Evolutionary conservation across 495 filamentous ascomycete genomes (phyloP).

Genomic region (Cryomyces antarcticus): DNA sequence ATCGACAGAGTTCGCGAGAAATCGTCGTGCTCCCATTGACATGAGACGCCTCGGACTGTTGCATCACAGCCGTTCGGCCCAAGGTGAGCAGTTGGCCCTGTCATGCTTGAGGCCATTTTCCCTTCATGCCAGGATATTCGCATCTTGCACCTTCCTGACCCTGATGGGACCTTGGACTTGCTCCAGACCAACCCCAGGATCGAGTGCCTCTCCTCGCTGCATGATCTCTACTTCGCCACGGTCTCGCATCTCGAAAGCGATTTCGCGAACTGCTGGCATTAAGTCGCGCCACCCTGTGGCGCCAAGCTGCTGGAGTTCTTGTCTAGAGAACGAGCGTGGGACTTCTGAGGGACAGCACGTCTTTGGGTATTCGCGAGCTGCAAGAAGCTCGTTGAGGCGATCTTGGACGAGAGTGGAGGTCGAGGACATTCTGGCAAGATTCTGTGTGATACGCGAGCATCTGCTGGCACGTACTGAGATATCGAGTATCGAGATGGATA

Average conservation of each 20-base stretch:
- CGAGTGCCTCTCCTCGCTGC: constrained; percentile 23
- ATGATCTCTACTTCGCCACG: constrained; percentile 25
- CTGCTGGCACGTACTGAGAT: no score
- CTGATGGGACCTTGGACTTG: constrained; percentile 24
- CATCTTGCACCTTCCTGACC: constrained; percentile 7
- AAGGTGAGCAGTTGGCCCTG: no score
- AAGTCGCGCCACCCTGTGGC: constrained; percentile 20
- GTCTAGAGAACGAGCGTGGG: constrained; percentile 18
- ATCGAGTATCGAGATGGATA: no score
- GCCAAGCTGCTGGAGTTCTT: constrained; percentile 16
- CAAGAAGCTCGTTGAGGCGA: constrained; percentile 6
- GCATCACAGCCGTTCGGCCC: no score
- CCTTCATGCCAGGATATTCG: no score
- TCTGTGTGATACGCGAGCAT: no score
- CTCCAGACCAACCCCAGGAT: constrained; percentile 7
- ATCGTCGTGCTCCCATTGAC: no score
- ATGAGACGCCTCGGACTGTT: no score
- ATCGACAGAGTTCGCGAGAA: no score
- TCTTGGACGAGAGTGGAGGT: constrained; percentile 3
- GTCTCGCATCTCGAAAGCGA: constrained; percentile 17
- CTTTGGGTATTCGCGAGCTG: constrained; percentile 18
- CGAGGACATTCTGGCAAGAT: not conserved
- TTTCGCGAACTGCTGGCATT: constrained; percentile 22
- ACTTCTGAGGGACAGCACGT: constrained; percentile 32
- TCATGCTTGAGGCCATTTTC: no score